A percentile compares a stretch with the other conserved stretches of the same genome.
phyloP scores from a whole-genome alignment of 345 rosid species.

The Gossypium sturtianum region DNA sequence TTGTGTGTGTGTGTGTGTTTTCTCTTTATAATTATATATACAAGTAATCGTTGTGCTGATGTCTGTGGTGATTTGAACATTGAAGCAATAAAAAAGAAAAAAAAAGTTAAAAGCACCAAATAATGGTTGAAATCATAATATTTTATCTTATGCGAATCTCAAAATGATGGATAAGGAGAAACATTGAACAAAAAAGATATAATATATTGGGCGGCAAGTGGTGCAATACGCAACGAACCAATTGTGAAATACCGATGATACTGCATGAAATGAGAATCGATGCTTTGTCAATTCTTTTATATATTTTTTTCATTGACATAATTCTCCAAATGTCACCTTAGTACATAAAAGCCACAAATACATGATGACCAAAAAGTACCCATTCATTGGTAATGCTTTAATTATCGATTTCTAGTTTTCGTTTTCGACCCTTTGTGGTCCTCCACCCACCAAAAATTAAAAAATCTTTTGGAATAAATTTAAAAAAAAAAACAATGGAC shows the following conservation, averaged over 20 bases:
- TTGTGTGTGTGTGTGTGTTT: too few relatives aligned
- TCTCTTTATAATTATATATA: neutral
- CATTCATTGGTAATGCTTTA: neutral
- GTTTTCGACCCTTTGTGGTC: neutral
- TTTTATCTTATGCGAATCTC: neutral
- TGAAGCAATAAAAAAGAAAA: neutral
- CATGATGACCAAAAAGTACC: neutral
- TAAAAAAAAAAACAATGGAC: neutral
- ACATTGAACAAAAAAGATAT: neutral
- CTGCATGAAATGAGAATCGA: neutral
- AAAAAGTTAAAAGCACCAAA: neutral
- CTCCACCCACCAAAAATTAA: neutral
- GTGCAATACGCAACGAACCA: neutral
- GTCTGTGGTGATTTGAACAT: slow-evolving; percentile 5
- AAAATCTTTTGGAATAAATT: neutral
- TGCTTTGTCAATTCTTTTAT: neutral
- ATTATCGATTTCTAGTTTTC: neutral
- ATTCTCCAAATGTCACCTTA: neutral
- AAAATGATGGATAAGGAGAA: neutral
- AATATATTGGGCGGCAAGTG: neutral
- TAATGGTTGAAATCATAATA: neutral
- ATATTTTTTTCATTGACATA: neutral
- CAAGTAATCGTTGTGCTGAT: neutral
- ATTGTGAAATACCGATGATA: neutral
- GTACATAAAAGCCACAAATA: neutral